Base-by-base conservation (phyloP, 1,284 basidiomycete genomes). In the Polyporus tsugae region DNA sequence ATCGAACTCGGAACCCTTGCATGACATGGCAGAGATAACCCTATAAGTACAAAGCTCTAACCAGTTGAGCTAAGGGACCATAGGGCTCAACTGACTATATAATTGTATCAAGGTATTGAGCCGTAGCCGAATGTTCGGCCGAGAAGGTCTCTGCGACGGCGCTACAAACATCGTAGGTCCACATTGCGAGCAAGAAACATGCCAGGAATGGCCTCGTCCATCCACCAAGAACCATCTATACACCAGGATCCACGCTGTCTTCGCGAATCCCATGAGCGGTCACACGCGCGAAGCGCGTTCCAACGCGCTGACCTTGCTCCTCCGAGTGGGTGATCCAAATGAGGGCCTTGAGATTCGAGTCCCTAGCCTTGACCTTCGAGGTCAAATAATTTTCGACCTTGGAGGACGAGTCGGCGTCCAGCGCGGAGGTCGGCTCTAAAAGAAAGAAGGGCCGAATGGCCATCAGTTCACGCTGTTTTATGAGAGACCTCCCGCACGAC, bases 281-380 rank as follows among this genome's bases (percentile, higher is more conserved):
- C 59, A 91, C 79, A 29, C 83, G 82, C n/a, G 91, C 74, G 73
- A 90, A 91, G 69, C 92, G 83, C 2, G 87, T 93, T 5, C 93
- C 94, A 25, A 93, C 88, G 63, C 94, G 83, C 66, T 86, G 81
- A 0, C 88, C 91, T 78, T 96, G 94, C 69, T 94, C 92, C 6
- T 89, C 87, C 0, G 92, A 93, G 78, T 96, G 94, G 0, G 95
- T 96, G 73, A 96, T 94, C 95, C 95, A 96, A 6, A 96, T 76
- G 52, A 95, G 80, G 0, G 93, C 91, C 76, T 93, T 91, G 62
- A 94, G 80, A n/a, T 78, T 78, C 19, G 84, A 82, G 33, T 86
- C 80, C 0, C 79, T 70, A 2, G 83, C 82, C 57, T 78, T 82
- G 49, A 95, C 77, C 67, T 90, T 84, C 19, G 83, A 77, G 3